Percentiles rank a stretch among this genome's conserved stretches.
These are phyloP conservation scores for Lachnellula cervina DNA, from an alignment of 2,329 filamentous ascomycete genomes.

Conservation along the genomic window DNA sequence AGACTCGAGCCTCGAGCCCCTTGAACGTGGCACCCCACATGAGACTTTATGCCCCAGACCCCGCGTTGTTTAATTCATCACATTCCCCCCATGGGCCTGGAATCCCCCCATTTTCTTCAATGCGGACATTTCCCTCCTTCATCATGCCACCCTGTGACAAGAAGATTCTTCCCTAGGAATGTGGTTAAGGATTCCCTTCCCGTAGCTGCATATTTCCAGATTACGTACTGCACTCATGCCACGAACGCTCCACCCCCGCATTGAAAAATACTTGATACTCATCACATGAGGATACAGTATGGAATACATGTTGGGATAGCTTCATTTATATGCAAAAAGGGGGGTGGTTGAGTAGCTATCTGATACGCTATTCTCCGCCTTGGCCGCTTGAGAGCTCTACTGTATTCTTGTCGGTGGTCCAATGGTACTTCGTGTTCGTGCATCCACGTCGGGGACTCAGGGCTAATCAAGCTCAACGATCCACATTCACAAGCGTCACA, in stretches of 20 bases:
- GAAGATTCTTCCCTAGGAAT: background rate
- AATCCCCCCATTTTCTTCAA: background rate
- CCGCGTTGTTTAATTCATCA: too few relatives aligned
- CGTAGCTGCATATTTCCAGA: background rate
- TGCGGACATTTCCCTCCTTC: background rate
- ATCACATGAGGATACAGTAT: background rate
- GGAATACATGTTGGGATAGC: background rate
- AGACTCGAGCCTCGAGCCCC: background rate
- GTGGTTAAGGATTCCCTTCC: background rate
- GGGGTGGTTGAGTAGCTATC: background rate
- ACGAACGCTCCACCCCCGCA: background rate
- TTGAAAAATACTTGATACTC: background rate
- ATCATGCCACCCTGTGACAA: slow-evolving; percentile 1
- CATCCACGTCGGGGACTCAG: background rate
- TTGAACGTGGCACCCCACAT: background rate
- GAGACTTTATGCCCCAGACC: too few relatives aligned
- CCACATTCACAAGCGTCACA: background rate
- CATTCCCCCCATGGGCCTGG: too few relatives aligned
- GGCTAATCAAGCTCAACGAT: background rate
- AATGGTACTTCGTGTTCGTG: background rate
- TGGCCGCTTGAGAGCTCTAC: background rate
- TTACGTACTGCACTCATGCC: background rate
- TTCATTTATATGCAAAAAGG: background rate
- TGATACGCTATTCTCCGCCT: background rate
- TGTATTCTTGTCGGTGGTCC: background rate